These are phyloP conservation scores for Scorias spongiosa DNA, from an alignment of 2,329 filamentous ascomycete genomes.

Conservation along the genomic window DNA sequence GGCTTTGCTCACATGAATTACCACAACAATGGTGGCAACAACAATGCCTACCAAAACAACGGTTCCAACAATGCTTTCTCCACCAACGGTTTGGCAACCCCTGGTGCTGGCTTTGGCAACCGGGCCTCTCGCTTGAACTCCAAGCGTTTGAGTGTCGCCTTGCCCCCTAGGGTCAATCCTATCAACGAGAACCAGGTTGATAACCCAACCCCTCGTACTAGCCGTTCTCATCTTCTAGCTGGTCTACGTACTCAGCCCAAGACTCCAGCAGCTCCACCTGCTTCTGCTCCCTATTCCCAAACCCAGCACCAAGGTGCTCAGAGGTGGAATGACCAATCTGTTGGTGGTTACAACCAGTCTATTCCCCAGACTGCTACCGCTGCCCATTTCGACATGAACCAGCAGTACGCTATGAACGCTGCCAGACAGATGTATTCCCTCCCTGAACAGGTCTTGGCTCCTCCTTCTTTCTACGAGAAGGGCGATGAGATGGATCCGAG, in stretches of 20 bases:
- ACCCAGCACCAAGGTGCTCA: slow-evolving; percentile 33
- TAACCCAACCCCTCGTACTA: slow-evolving; percentile 74
- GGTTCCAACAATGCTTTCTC: slow-evolving; percentile 34
- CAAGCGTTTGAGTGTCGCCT: slow-evolving; percentile 75
- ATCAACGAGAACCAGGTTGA: slow-evolving; percentile 54
- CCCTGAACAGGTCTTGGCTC: slow-evolving; percentile 77
- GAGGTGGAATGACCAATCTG: slow-evolving; percentile 29
- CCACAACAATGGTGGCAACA: slow-evolving; percentile 37
- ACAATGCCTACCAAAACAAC: slow-evolving; percentile 4
- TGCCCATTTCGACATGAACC: slow-evolving; percentile 29
- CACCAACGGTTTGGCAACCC: slow-evolving; percentile 58
- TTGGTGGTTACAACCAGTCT: slow-evolving; percentile 27
- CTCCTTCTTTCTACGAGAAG: slow-evolving; percentile 63
- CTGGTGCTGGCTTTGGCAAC: slow-evolving; percentile 68
- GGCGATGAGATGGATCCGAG: slow-evolving; percentile 67
- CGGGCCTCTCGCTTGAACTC: slow-evolving; percentile 65
- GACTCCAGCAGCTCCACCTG: slow-evolving; percentile 51
- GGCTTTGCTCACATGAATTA: slow-evolving; percentile 99
- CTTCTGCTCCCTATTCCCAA: slow-evolving; percentile 46
- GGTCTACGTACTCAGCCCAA: slow-evolving; percentile 89
- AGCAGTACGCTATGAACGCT: slow-evolving; percentile 31
- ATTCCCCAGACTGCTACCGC: slow-evolving; percentile 46
- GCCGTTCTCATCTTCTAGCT: slow-evolving; percentile 84
- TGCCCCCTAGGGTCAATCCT: slow-evolving; percentile 50
- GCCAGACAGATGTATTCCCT: slow-evolving; percentile 47